Base-by-base conservation (phyloP, 2,329 filamentous ascomycete genomes). In the Penicillium rolfsii region DNA sequence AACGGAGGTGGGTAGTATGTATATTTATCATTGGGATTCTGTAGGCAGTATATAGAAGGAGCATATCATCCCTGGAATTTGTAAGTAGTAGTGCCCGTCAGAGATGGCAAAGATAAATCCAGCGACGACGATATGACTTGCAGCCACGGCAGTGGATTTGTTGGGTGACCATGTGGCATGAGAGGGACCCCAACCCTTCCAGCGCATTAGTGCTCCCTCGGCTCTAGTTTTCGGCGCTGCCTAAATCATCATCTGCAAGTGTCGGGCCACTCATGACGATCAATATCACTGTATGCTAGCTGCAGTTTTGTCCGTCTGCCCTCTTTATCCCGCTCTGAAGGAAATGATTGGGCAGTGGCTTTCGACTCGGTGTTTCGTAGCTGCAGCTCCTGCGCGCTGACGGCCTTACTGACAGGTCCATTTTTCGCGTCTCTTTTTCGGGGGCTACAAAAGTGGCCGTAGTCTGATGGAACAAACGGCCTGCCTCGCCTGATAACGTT, bases 301-400 rank as follows among this genome's bases (percentile, higher is more conserved):
- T 55, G 62, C 60, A 56, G 59, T 55, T 33, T 19, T 53, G 1
- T 40, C 22, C 14, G 3, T 40, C 6, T n/a, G 7, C 19, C 19
- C 26, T 50, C 48, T n/a, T 16, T n/a, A 22, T 19, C 6, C 46
- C 11, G 16, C 16, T 11, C 1, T 14, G 9, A 26, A 24, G 28
- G n/a, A 35, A 50, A n/a, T 43, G 33, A 52, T 48, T 28, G 36
- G 50, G 22, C 9, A 12, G 45, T 52, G n/a, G n/a, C 24, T 22
- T 16, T 55, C 12, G 49, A 55, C 28, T 57, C 58, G 58, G 61
- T 45, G 61, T 64, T 64, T 60, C 55, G 62, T 38, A 52, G 48
- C 59, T 60, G 58, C 58, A 58, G 41, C 52, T 43, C 43, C 43
- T 59, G 54, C 57, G 19, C 30, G 53, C 43, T 55, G 36, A 52